Conservation (phyloP, 2,329 filamentous ascomycete species). For the Trichoderma semiorbis region DNA sequence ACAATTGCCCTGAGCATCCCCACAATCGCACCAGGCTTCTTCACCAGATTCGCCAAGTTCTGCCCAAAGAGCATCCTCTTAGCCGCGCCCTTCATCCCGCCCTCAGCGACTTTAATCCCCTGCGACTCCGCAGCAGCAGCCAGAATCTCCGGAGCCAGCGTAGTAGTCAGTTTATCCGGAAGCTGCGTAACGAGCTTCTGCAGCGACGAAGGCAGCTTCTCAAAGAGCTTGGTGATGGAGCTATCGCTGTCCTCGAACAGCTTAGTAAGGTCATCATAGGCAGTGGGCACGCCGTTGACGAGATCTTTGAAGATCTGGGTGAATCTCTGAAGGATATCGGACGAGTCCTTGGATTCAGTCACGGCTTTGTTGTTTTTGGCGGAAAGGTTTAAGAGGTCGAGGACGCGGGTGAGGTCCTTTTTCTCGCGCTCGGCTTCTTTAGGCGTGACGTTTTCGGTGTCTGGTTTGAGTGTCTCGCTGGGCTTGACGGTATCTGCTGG, state of each 20-base stretch:
- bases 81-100: slow-evolving; percentile 58
- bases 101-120: slow-evolving; percentile 56
- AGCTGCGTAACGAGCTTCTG: slow-evolving; percentile 83
- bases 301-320: slow-evolving; percentile 89
- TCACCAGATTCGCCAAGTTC: slow-evolving; percentile 73
- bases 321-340: slow-evolving; percentile 78
- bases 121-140: slow-evolving; percentile 75
- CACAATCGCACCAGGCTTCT: slow-evolving; percentile 81
- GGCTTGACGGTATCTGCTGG: slow-evolving; percentile 22
- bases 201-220: slow-evolving; percentile 71
- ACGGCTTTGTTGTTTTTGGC: slow-evolving; percentile 84
- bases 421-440: slow-evolving; percentile 48
- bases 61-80: slow-evolving; percentile 67
- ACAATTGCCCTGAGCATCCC: slow-evolving; percentile 87
- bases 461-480: slow-evolving; percentile 33
- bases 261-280: slow-evolving; percentile 77
- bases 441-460: slow-evolving; percentile 34
- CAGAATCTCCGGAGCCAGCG: slow-evolving; percentile 75
- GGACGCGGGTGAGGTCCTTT: slow-evolving; percentile 73
- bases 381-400: slow-evolving; percentile 80
- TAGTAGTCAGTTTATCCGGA: slow-evolving; percentile 74
- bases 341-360: slow-evolving; percentile 77
- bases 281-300: slow-evolving; percentile 87
- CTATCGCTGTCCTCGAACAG: slow-evolving; percentile 61
- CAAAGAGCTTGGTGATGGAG: slow-evolving; percentile 56